Percentiles rank a stretch among this genome's conserved stretches.
Conservation (phyloP, 139 green algal species). For the Closterium sp. region DNA sequence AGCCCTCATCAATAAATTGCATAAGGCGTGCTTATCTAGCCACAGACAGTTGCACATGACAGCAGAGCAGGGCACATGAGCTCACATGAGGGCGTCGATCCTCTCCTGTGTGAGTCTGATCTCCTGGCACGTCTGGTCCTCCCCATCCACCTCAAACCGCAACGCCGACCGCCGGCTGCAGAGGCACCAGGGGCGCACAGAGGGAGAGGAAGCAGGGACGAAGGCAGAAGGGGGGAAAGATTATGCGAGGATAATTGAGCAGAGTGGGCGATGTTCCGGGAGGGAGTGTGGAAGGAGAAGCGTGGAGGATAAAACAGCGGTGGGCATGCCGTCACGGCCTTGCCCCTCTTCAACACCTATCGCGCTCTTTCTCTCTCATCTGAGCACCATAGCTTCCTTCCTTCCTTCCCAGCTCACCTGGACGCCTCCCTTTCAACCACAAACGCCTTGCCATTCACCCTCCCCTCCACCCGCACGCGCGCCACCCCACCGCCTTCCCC, state of each 20-base stretch:
- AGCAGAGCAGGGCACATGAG: neutral
- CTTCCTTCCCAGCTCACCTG: too few relatives aligned
- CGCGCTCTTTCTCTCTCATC: too few relatives aligned
- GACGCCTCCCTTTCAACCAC: slow-evolving; percentile 31
- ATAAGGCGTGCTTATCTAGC: neutral
- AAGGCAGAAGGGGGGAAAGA: neutral
- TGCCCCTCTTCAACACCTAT: neutral
- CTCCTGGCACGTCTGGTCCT: slow-evolving; percentile 44
- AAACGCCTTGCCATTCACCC: slow-evolving; percentile 36
- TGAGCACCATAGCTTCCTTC: neutral
- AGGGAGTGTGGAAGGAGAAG: neutral
- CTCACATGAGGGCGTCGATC: slow-evolving; percentile 46
- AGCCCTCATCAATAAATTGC: neutral
- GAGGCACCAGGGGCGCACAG: neutral
- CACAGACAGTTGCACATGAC: neutral
- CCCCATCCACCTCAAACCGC: slow-evolving; percentile 33
- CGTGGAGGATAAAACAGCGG: neutral
- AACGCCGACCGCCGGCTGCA: slow-evolving; percentile 8
- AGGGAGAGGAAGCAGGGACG: too few relatives aligned
- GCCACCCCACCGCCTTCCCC: neutral
- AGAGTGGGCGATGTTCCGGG: neutral
- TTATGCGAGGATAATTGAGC: neutral
- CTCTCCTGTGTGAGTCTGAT: slow-evolving; percentile 41
- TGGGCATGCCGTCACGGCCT: too few relatives aligned
- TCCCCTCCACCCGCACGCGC: slow-evolving; percentile 27